Evolutionary conservation across 2,329 filamentous ascomycete species (phyloP), one percentile per base, ranked within the genome.

Genomic region (Cryphonectria parasitica): DNA sequence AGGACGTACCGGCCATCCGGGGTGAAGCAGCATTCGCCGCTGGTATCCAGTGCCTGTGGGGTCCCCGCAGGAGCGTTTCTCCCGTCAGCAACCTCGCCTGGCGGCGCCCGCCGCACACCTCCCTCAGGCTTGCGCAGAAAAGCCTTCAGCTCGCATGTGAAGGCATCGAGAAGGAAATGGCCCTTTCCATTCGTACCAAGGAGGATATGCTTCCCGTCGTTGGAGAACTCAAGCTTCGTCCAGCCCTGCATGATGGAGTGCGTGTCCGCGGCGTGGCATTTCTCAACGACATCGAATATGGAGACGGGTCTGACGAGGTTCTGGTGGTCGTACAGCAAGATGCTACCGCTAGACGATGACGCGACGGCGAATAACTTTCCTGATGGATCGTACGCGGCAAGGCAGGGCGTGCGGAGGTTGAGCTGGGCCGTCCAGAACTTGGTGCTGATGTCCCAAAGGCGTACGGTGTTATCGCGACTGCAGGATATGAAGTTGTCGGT

Each of bases 231-330:
- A 58, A 99, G 86, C 75, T 92, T 94, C 1, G 93, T 96, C 96
- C 96, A 99, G 15, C 91, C 91, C 67, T 86, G 87, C 72, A 88
- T 83, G 1, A 87, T 81, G 66, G 92, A 89, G 64, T 90, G 87
- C 7, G 85, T 80, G 73, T 88, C 83, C 66, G 84, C 76, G 77
- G 82, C 71, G 77, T 82, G 78, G 62, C 83, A 83, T 66, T 85
- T 82, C 69, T 91, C 88, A 34, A 89, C 81, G 22, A 98, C 84
- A 77, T 98, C 95, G 77, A 98, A 96, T 11, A 88, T 92, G 15
- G 91, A 88, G 77, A 99, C 97, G 0, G 96, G 96, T 80, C 96
- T 97, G 80, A 97, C 93, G 81, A 93, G 98, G 79, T 97, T 97
- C 74, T 95, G 91, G 75, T 94, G 88, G 79, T 99, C 96, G 83